Percentiles rank a stretch among this genome's conserved stretches.
phyloP scores from a whole-genome alignment of 805 yeast genomes.

The Kuraishia piskuri region DNA sequence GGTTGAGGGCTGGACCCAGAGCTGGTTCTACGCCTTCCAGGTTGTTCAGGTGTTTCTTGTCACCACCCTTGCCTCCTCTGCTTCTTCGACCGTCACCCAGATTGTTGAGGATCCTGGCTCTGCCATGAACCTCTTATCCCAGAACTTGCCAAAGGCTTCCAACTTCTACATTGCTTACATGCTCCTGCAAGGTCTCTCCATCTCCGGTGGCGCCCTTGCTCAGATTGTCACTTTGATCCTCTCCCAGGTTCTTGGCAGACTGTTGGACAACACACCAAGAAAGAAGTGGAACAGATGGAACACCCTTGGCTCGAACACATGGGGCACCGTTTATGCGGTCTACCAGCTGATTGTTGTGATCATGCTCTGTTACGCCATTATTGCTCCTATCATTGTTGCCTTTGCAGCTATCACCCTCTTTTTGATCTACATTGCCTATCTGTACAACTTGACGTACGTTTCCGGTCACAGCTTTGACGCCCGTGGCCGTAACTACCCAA shows the following conservation, averaged over 20 bases:
- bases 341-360: constrained; percentile 71
- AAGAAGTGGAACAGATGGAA: constrained; percentile 78
- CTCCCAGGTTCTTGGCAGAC: constrained; percentile 57
- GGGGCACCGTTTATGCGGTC: constrained; percentile 79
- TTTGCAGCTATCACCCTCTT: constrained; percentile 54
- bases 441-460: constrained; percentile 60
- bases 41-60: constrained; percentile 65
- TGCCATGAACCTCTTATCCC: constrained; percentile 71
- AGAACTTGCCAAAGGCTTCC: constrained; percentile 79
- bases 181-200: constrained; percentile 70
- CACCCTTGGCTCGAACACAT: constrained; percentile 55
- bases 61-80: constrained; percentile 64
- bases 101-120: constrained; percentile 52
- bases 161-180: constrained; percentile 84
- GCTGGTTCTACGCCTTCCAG: constrained; percentile 76
- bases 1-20: constrained; percentile 75
- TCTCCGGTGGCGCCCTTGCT: constrained; percentile 67
- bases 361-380: constrained; percentile 65
- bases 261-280: constrained; percentile 85
- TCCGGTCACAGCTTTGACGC: constrained; percentile 47
- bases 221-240: constrained; percentile 70
- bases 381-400: constrained; percentile 64
- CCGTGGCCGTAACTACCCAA: constrained; percentile 68
- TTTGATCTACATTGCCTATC: constrained; percentile 50
- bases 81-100: constrained; percentile 56